These are phyloP conservation scores for Endocalyx cinctus DNA, from an alignment of 2,329 filamentous ascomycete species.

Conservation along the genomic window DNA sequence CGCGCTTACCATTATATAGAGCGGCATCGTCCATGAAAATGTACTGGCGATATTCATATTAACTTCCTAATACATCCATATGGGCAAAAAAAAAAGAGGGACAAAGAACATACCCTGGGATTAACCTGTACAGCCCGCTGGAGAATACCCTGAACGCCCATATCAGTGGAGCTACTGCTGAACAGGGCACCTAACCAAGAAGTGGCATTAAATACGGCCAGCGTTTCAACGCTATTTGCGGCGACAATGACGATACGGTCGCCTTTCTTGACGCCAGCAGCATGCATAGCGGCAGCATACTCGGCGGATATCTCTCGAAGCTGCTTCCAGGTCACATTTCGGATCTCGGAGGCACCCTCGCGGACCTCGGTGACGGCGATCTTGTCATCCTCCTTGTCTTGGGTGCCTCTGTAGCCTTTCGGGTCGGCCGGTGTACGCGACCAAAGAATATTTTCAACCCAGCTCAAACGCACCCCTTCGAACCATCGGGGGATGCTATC, in stretches of 20 bases:
- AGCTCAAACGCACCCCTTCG: slow-evolving; percentile 67
- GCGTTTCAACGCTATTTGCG: slow-evolving; percentile 69
- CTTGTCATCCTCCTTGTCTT: slow-evolving; percentile 65
- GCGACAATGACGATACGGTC: slow-evolving; percentile 74
- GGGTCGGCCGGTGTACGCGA: slow-evolving; percentile 38
- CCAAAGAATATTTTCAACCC: slow-evolving; percentile 76
- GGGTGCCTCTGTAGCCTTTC: slow-evolving; percentile 42
- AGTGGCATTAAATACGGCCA: slow-evolving; percentile 66
- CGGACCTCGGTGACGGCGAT: slow-evolving; percentile 69
- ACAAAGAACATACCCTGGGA: slow-evolving; percentile 48
- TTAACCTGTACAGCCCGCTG: slow-evolving; percentile 71
- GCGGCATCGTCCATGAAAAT: slow-evolving; percentile 82
- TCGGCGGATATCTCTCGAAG: slow-evolving; percentile 54
- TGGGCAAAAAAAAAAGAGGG: neutral
- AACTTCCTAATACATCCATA: neutral
- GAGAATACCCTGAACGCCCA: slow-evolving; percentile 73
- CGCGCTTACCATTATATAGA: slow-evolving; percentile 72
- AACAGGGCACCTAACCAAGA: slow-evolving; percentile 71
- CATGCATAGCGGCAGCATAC: slow-evolving; percentile 63
- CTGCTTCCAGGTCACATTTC: slow-evolving; percentile 62
- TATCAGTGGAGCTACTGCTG: slow-evolving; percentile 73
- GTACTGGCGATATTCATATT: slow-evolving; percentile 36
- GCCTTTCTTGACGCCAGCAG: slow-evolving; percentile 61
- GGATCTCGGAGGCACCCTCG: slow-evolving; percentile 55
- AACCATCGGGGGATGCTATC: slow-evolving; percentile 75